Conservation (phyloP, 139 green algal genomes). For the Picocystis salinarum region DNA sequence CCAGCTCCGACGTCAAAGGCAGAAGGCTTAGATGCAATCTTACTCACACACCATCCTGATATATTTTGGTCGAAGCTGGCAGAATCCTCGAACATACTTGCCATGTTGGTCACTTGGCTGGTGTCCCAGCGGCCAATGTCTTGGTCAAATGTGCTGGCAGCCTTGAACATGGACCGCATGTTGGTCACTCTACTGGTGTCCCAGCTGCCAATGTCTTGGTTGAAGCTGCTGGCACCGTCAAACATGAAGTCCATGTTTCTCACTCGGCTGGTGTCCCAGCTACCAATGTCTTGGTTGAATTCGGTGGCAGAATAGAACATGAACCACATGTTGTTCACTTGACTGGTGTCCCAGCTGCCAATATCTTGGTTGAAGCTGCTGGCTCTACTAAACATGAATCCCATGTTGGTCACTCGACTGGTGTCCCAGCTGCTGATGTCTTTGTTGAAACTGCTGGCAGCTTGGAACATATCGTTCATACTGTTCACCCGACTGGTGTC, state of each 20-base stretch:
- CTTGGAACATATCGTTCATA: conserved; percentile 11
- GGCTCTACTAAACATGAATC: conserved; percentile 5
- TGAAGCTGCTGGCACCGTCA: conserved; percentile 1
- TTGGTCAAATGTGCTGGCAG: background rate
- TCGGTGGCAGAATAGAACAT: conserved; percentile 6
- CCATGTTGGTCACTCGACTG: conserved; percentile 6
- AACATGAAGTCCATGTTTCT: conserved; percentile 10
- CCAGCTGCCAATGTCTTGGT: conserved; percentile 7
- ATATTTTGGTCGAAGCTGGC: conserved; percentile 7
- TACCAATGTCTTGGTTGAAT: conserved; percentile 9
- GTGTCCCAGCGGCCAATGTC: conserved; percentile 5
- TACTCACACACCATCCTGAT: background rate
- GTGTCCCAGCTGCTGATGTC: conserved; percentile 9
- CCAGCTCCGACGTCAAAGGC: no score
- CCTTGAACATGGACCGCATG: conserved; percentile 6
- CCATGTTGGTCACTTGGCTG: conserved; percentile 1
- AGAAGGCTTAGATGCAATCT: no score
- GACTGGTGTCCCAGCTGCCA: conserved; percentile 3
- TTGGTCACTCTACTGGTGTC: conserved; percentile 4
- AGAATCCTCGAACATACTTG: background rate
- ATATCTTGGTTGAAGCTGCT: conserved; percentile 6
- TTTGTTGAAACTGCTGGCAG: conserved; percentile 2
- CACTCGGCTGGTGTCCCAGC: conserved; percentile 5
- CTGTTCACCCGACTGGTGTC: conserved; percentile 4
- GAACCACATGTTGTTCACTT: conserved; percentile 9